Evolutionary conservation across 2,329 filamentous ascomycete genomes (phyloP).

Genomic region (Fusarium sp.): DNA sequence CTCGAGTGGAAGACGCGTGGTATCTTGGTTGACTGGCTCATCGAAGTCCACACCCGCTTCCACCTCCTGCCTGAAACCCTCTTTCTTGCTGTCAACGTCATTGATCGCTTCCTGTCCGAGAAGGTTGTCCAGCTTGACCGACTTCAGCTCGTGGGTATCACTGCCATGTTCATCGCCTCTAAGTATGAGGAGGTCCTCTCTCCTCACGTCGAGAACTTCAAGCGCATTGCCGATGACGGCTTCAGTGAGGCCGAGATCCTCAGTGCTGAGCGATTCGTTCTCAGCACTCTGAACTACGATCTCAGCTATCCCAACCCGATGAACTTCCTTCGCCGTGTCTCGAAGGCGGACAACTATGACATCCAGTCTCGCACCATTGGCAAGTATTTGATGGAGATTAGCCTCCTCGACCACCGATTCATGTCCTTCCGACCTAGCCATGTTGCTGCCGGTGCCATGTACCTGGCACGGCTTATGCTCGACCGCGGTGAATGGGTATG

Average conservation of each 20-base stretch:
- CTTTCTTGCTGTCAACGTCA: conserved; percentile 97
- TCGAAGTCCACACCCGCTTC: conserved; percentile 98
- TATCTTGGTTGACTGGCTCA: conserved; percentile 97
- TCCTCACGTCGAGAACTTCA: conserved; percentile 97
- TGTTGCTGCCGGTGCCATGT: conserved; percentile 94
- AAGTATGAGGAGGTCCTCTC: conserved; percentile 99
- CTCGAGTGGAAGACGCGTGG: conserved; percentile 99
- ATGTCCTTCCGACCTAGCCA: conserved; percentile 91
- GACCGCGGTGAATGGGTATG: conserved; percentile 93
- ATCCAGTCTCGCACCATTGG: conserved; percentile 97
- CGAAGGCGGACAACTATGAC: conserved; percentile 99
- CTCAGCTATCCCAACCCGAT: conserved; percentile 99
- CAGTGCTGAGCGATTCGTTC: conserved; percentile 95
- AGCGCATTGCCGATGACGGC: conserved; percentile 95
- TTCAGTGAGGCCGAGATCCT: conserved; percentile 97
- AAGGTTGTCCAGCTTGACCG: conserved; percentile 98
- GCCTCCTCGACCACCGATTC: conserved; percentile 94
- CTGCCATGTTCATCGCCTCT: conserved; percentile 99
- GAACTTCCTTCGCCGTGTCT: conserved; percentile 99
- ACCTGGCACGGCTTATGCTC: conserved; percentile 90
- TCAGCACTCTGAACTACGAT: conserved; percentile 93
- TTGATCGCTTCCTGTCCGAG: conserved; percentile 95
- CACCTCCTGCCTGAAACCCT: conserved; percentile 95
- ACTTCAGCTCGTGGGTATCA: conserved; percentile 95
- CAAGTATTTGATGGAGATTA: conserved; percentile 98